Base-by-base conservation (phyloP, 805 yeast species). In the Yamadazyma nakazawae region DNA sequence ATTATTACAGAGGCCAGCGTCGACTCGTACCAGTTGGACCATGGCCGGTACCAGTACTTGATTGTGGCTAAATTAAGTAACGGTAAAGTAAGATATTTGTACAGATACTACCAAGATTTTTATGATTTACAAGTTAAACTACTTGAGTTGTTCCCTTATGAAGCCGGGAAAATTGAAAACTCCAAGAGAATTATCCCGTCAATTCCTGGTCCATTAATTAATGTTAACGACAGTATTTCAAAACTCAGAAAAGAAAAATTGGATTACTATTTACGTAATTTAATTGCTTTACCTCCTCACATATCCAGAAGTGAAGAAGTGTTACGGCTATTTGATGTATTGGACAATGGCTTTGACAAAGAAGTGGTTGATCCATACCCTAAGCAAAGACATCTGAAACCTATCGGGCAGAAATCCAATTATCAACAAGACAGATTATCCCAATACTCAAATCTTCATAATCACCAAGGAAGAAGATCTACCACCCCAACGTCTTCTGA, bases 121-220 rank as follows among this genome's bases (percentile, higher is more conserved):
- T 94, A 91, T 64, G 96, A 94, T 62, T 79, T 91, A 61, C 99
- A 94, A 63, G 90, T 90, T 43, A 80, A 77, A 51, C 71, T 94
- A 42, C 72, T 92, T 42, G 94, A 86, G 57, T 75, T 82, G 24
- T 94, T 87, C 74, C 97, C 97, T 7, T 81, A 78, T 50, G 99
- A 92, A 65, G 96, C 97, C 8, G 97, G 97, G 12, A 82, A 88
- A 54, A 83, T 81, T 37, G 84, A 82, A 45, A 86, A 86, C 64
- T 74, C 81, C 24, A 80, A 82, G 43, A 80, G 99, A 53, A 84
- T 86, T 26, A 75, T 94, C 47, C 99, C 99, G 7, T 89, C 84
- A 54, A 91, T 94, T 59, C 98, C 99, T 0, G 99, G 98, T 1
- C 99, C 99, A 2, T 75, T 92, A 40, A 85, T 95, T 34, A 87